Base-by-base conservation (phyloP, 306 rosid species). In the Malus sylvestris region DNA sequence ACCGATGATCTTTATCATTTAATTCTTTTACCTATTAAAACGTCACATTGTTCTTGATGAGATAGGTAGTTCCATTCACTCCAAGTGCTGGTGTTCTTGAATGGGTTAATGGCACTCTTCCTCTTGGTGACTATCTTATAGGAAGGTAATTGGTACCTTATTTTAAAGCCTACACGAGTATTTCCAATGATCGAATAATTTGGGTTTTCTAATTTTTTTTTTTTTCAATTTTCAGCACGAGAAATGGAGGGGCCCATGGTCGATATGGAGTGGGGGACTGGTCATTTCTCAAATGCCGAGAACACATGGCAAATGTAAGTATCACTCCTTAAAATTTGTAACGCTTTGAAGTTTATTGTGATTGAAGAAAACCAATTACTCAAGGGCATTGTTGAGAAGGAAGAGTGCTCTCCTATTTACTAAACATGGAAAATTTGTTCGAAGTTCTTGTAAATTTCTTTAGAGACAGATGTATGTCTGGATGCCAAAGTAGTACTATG, bases 11-110 rank as follows among this genome's bases (percentile, higher is more conserved):
- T 57, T 52, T 52, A 0, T 6, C 27, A 29, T 35, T 32, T 22
- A 38, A n/a, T 16, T 64, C 70, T 55, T 71, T 52, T 18, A 63
- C 38, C 3, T 10, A 32, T 67, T 77, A 27, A 57, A 65, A 32
- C 33, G 9, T 73, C 29, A 4, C 35, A 44, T 62, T 74, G 19
- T 69, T 52, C 4, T 70, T 68, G 35, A 69, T 83, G 81, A 55
- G 60, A 73, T 72, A 94, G 97, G 98, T 94, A 51, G 91, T 94
- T 82, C 97, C 98, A 76, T 94, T 94, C 87, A 91, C 98, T 81
- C 98, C 98, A 51, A 94, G 98, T 84, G 97, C 98, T 33, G 98
- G 98, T 82, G 95, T 94, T 83, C 97, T 94, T 86, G 97, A 94
- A 86, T 94, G 98, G 98, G 97, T 91, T 67, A 87, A 87, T 86